Percentiles rank a stretch among this genome's conserved stretches.
Conservation (phyloP, 192 early-diverging fungal genomes). For the Obelidium mucronatum region DNA sequence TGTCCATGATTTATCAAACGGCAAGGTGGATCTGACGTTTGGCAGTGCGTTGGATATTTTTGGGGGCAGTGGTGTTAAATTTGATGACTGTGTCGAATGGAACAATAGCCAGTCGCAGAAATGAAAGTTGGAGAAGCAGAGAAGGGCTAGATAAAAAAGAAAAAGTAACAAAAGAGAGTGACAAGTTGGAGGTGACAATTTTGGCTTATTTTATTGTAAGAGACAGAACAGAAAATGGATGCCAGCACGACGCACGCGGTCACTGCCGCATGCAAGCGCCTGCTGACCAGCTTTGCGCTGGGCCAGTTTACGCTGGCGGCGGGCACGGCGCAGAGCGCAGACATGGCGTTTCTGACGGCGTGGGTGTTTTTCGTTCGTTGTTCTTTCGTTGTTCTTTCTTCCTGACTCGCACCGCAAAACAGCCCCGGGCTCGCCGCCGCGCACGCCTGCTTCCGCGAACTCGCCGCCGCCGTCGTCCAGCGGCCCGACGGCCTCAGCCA, state of each 20-base stretch:
- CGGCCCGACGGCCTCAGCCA: background rate
- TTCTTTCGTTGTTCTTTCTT: background rate
- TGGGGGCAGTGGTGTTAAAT: conserved; percentile 84
- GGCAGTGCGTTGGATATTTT: conserved; percentile 98
- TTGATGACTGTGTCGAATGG: conserved; percentile 69
- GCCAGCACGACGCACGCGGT: no score
- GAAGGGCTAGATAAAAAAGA: no score
- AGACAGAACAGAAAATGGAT: no score
- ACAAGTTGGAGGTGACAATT: no score
- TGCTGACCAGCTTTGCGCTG: conserved; percentile 30
- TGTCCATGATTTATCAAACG: conserved; percentile 78
- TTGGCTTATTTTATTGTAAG: no score
- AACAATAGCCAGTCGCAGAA: conserved; percentile 21
- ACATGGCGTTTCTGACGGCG: background rate
- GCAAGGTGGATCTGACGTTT: conserved; percentile 91
- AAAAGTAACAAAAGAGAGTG: no score
- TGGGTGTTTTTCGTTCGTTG: background rate
- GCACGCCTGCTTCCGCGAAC: background rate
- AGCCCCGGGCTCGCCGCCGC: background rate
- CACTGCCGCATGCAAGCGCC: conserved; percentile 16
- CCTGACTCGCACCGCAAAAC: background rate
- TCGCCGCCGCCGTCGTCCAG: background rate
- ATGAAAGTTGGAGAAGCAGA: no score
- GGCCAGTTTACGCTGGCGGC: background rate
- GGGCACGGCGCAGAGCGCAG: background rate